These are phyloP conservation scores for Herpotrichia juniperi DNA, from an alignment of 2,329 filamentous ascomycete species.

Conservation along the genomic window DNA sequence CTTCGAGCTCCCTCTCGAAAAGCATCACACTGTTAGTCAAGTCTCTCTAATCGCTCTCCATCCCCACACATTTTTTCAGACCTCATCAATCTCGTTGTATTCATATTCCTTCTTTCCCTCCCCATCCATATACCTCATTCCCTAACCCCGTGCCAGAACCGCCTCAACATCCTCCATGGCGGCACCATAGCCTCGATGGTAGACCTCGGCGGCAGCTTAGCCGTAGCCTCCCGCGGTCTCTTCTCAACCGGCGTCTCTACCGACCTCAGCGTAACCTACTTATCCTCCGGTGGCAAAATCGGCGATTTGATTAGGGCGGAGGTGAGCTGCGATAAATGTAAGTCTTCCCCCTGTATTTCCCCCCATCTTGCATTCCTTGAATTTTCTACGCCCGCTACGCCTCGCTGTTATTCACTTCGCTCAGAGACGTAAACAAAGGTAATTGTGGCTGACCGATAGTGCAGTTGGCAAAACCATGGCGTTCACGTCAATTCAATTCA, in stretches of 20 bases:
- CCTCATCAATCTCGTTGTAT: too few relatives aligned
- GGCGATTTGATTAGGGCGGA: conserved; percentile 66
- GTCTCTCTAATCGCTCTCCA: not conserved
- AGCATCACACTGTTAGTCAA: conserved; percentile 72
- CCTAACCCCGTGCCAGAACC: conserved; percentile 62
- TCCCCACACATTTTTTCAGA: too few relatives aligned
- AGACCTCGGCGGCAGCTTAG: conserved; percentile 69
- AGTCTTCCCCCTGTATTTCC: conserved; percentile 14
- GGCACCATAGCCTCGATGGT: conserved; percentile 80
- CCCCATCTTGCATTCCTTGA: not conserved
- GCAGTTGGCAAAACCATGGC: conserved; percentile 68
- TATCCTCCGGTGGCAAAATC: conserved; percentile 67
- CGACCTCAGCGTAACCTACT: conserved; percentile 70
- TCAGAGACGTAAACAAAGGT: too few relatives aligned
- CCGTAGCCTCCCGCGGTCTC: conserved; percentile 68
- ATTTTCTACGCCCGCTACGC: not conserved
- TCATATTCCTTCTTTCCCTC: not conserved
- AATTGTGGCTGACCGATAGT: too few relatives aligned
- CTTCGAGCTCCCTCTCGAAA: conserved; percentile 76
- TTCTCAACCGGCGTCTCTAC: conserved; percentile 72
- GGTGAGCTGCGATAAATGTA: conserved; percentile 70
- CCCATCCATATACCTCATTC: not conserved
- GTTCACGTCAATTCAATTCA: conserved; percentile 67
- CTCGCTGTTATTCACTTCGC: too few relatives aligned
- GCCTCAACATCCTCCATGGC: conserved; percentile 76